Conservation (phyloP, 345 rosid genomes). For the Arabidopsis thaliana region TAIR10.1 NC_003076.8:9629501-9630000, state of each 20-base stretch:
- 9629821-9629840: constrained; percentile 92
- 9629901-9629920: constrained; percentile 82
- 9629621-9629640: background rate
- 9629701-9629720: background rate
- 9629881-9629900: constrained; percentile 75
- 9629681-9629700: background rate
- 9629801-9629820: constrained; percentile 81
- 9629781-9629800: constrained; percentile 88
- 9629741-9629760: constrained; percentile 74
- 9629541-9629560: constrained; percentile 1
- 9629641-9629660: background rate
- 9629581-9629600: background rate
- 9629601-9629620: background rate
- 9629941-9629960: constrained; percentile 71
- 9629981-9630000: constrained; percentile 62
- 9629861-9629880: constrained; percentile 76
- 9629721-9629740: background rate
- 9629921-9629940: constrained; percentile 65
- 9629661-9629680: background rate
- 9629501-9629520: constrained; percentile 17
- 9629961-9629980: constrained; percentile 46
- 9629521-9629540: constrained; percentile 1
- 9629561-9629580: background rate
- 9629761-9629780: constrained; percentile 87
- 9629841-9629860: constrained; percentile 93